Evolutionary conservation across 192 early-diverging fungal genomes (phyloP).

Genomic region (Spinellus fusiger): DNA sequence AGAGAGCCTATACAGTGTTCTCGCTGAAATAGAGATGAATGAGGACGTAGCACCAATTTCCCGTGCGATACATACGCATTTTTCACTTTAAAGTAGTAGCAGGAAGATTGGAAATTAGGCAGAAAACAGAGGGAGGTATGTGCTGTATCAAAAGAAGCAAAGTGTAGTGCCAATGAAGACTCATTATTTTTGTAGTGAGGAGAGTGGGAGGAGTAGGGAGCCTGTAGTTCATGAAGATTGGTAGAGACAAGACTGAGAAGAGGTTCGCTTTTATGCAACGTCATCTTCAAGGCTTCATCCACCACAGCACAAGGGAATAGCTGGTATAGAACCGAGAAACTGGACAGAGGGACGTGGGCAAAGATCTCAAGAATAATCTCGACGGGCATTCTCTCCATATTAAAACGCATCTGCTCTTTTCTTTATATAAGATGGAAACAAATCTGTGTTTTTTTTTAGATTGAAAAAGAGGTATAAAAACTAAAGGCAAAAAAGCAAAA

Average conservation of each 20-base stretch:
- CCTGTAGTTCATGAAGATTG: slow-evolving; percentile 23
- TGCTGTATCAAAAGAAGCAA: slow-evolving; percentile 3
- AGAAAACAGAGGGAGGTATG: slow-evolving; percentile 16
- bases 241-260: slow-evolving; percentile 22
- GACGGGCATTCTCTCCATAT: slow-evolving; percentile 18
- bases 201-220: neutral
- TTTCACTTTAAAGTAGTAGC: slow-evolving; percentile 25
- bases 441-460: no score
- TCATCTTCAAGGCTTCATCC: slow-evolving; percentile 13
- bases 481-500: no score
- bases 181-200: slow-evolving; percentile 16
- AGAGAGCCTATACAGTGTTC: slow-evolving; percentile 14
- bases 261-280: slow-evolving; percentile 10
- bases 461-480: no score
- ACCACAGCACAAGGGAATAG: slow-evolving; percentile 15
- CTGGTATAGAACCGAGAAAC: slow-evolving; percentile 11
- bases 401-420: no score
- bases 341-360: slow-evolving; percentile 16
- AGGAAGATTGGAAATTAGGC: slow-evolving; percentile 9
- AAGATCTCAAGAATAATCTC: slow-evolving; percentile 23
- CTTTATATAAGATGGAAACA: no score
- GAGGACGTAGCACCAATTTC: slow-evolving; percentile 17
- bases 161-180: slow-evolving; percentile 16
- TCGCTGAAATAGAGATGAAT: slow-evolving; percentile 2
- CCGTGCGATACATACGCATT: slow-evolving; percentile 31